Evolutionary conservation across 2,329 filamentous ascomycete species (phyloP).

Genomic region (Magnaporthiopsis poae): DNA sequence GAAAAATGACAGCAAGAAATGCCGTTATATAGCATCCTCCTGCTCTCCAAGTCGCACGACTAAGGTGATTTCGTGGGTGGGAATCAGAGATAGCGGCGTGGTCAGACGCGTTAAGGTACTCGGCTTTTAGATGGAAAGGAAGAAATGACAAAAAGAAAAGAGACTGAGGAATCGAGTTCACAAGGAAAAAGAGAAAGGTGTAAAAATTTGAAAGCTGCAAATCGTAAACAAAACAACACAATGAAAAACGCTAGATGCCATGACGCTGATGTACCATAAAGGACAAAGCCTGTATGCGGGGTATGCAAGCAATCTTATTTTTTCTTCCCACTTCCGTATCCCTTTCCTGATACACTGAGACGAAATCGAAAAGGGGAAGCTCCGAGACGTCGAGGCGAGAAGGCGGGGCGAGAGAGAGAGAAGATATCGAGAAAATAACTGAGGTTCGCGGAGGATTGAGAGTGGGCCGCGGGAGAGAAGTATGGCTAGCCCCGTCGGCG

Average conservation of each 20-base stretch:
- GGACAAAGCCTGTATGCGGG: constrained; percentile 29
- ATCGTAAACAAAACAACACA: constrained; percentile 9
- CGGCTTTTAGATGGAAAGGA: neutral
- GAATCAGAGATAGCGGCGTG: too few species aligned
- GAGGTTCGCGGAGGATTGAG: constrained; percentile 4
- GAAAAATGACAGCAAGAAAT: neutral
- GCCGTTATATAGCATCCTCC: neutral
- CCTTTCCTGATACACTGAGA: constrained; percentile 14
- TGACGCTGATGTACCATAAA: constrained; percentile 28
- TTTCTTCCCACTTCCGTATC: constrained; percentile 23
- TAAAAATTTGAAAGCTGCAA: constrained; percentile 11
- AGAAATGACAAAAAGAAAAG: constrained; percentile 4
- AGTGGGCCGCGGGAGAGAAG: too few species aligned
- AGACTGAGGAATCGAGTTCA: constrained; percentile 10
- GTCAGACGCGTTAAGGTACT: neutral
- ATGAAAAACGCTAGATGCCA: constrained; percentile 37
- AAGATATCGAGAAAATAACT: constrained; percentile 3
- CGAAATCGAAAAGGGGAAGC: constrained; percentile 12
- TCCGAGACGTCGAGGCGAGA: too few species aligned
- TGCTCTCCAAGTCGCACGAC: too few species aligned
- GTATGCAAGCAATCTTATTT: constrained; percentile 29
- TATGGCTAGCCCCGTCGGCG: too few species aligned
- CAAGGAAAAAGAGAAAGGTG: constrained; percentile 6
- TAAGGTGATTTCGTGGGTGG: too few species aligned
- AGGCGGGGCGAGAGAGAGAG: too few species aligned